Conservation (phyloP, 176 grass and related monocot genomes). For the Puccinellia tenuiflora region DNA sequence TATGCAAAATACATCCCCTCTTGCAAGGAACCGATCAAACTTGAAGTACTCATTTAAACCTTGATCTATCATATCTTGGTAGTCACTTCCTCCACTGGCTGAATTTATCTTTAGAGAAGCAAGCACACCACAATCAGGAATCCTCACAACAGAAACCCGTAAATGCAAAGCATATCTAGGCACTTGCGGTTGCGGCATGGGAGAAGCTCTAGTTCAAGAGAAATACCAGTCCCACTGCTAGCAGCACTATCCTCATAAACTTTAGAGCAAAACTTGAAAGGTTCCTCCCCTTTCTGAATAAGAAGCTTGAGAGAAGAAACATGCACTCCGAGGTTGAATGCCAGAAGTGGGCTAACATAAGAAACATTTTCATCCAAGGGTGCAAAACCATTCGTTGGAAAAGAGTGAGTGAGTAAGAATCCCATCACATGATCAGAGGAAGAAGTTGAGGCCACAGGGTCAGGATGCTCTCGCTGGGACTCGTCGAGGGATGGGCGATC, state of each 20-base stretch:
- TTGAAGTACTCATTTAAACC: slow-evolving; percentile 69
- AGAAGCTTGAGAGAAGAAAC: slow-evolving; percentile 67
- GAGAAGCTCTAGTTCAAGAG: slow-evolving; percentile 57
- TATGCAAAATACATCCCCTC: slow-evolving; percentile 79
- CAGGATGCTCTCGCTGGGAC: slow-evolving; percentile 4
- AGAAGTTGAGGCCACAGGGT: neutral
- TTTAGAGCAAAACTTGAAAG: slow-evolving; percentile 52
- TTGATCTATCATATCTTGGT: slow-evolving; percentile 81
- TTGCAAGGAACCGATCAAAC: slow-evolving; percentile 79
- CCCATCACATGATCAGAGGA: slow-evolving; percentile 46
- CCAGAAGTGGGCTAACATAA: slow-evolving; percentile 78
- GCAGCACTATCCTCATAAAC: slow-evolving; percentile 1
- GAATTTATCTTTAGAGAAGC: slow-evolving; percentile 75
- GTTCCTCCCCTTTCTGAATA: slow-evolving; percentile 43
- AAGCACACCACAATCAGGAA: slow-evolving; percentile 82
- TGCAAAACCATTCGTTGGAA: slow-evolving; percentile 13
- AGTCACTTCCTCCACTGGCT: slow-evolving; percentile 48
- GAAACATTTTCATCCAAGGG: slow-evolving; percentile 42
- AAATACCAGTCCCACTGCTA: slow-evolving; percentile 19
- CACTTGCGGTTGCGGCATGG: slow-evolving; percentile 58
- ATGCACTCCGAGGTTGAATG: slow-evolving; percentile 89
- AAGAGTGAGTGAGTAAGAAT: slow-evolving; percentile 42
- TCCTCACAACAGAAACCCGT: slow-evolving; percentile 78
- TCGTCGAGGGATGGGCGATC: slow-evolving; percentile 32
- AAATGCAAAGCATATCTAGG: slow-evolving; percentile 83